Base-by-base conservation (phyloP, 1,284 basidiomycete genomes). In the Ganoderma resinaceum region DNA sequence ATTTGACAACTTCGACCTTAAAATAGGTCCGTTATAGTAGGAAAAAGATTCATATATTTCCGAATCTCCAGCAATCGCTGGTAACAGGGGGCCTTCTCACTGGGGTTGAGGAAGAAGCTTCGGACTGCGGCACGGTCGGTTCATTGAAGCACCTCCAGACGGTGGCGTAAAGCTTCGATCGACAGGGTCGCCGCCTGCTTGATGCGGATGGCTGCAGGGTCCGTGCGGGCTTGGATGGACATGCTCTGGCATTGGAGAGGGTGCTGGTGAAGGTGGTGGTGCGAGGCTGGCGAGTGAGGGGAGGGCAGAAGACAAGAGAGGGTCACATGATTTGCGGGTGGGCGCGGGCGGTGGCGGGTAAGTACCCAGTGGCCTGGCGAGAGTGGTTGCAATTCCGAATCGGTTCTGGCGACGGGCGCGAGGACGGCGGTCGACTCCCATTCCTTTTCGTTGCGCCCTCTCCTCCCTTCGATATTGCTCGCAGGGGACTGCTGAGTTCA, bases 251-350 rank as follows among this genome's bases (percentile, higher is more conserved):
- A 33, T 55, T 29, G 2, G 55, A n/a, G 33, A 37, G 1, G 18
- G 35, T 37, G 31, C 33, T 26, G 46, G 55, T 12, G 8, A 11
- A 12, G 9, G 53, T 18, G 53, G 18, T 2, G 31, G 11, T 37
- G 11, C 16, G 55, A 11, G 16, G 18, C 12, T 9, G 9, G 23
- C 9, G n/a, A 23, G 7, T 52, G 18, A 18, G 16, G 8, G 33
- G 31, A 18, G 46, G 46, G 18, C 3, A 33, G 55, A 57, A 31
- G 31, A 58, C 11, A 3, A 35, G 33, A 31, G 60, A 11, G 31
- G 29, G 70, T 71, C 70, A 71, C 70, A 71, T 71, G 70, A 69
- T 62, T 42, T 64, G 26, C 49, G 60, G 66, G 62, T 57, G 69
- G 69, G 61, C 66, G 69, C 46, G 65, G 68, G 66, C 49, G 62